phyloP scores from a whole-genome alignment of 805 yeast genomes.

The Yamadazyma ubonensis region DNA sequence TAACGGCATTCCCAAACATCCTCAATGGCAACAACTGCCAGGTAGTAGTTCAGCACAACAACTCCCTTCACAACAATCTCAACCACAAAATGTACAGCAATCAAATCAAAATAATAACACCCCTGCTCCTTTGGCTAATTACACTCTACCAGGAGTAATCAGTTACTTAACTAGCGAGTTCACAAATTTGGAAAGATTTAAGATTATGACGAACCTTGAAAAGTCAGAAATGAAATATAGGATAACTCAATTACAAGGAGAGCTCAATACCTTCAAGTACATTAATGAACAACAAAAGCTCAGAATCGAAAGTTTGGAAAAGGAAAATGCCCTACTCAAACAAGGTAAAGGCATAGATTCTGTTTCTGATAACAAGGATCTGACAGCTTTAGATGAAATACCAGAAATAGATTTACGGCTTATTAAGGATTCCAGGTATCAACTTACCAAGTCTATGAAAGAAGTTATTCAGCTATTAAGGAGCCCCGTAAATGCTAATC shows the following conservation, averaged over 20 bases:
- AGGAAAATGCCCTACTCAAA: slow-evolving; percentile 18
- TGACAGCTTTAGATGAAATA: slow-evolving; percentile 14
- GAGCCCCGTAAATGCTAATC: slow-evolving; percentile 22
- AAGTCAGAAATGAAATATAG: slow-evolving; percentile 51
- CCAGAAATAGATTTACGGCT: slow-evolving; percentile 36
- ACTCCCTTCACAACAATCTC: slow-evolving; percentile 8
- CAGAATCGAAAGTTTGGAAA: slow-evolving; percentile 40
- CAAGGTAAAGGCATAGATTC: background rate
- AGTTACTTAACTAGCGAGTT: slow-evolving; percentile 59
- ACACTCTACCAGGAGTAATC: slow-evolving; percentile 59
- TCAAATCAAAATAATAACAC: slow-evolving; percentile 3
- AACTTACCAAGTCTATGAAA: slow-evolving; percentile 35
- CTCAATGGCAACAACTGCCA: slow-evolving; percentile 8
- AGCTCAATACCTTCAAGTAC: slow-evolving; percentile 44
- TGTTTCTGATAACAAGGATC: background rate
- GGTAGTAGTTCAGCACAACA: slow-evolving; percentile 1
- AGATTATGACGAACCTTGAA: slow-evolving; percentile 54
- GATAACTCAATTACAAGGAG: slow-evolving; percentile 53
- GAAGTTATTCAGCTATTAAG: slow-evolving; percentile 34
- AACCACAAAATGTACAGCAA: slow-evolving; percentile 9
- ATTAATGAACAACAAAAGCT: slow-evolving; percentile 41
- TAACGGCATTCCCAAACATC: slow-evolving; percentile 8
- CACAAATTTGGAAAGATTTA: slow-evolving; percentile 41
- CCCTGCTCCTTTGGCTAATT: slow-evolving; percentile 37
- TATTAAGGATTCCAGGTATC: slow-evolving; percentile 32